A percentile compares a stretch with the other conserved stretches of the same genome.
phyloP scores from a whole-genome alignment of 2,329 filamentous ascomycete species.

The Diaporthe citrichinensis region DNA sequence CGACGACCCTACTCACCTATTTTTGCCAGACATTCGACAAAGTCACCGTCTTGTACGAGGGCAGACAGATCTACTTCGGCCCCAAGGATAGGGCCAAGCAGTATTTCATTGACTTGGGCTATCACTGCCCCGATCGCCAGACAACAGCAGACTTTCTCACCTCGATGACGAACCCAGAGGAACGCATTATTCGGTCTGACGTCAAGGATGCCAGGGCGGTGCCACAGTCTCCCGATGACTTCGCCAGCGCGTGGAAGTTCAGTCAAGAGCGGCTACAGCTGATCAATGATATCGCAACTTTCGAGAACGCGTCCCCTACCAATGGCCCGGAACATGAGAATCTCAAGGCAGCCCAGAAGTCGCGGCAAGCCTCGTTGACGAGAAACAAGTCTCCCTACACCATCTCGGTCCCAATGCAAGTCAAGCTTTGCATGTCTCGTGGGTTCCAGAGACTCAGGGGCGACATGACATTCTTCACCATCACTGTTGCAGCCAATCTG shows the following conservation, averaged over 20 bases:
- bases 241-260: slow-evolving; percentile 70
- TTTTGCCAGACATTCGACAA: slow-evolving; percentile 63
- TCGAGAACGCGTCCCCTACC: slow-evolving; percentile 67
- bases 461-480: slow-evolving; percentile 81
- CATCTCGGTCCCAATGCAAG: slow-evolving; percentile 81
- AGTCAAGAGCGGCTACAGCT: slow-evolving; percentile 65
- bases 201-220: slow-evolving; percentile 64
- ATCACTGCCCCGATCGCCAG: slow-evolving; percentile 75
- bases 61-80: slow-evolving; percentile 75
- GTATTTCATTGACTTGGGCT: slow-evolving; percentile 78
- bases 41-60: slow-evolving; percentile 70
- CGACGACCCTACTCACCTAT: not conserved
- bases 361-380: slow-evolving; percentile 40
- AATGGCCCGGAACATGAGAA: slow-evolving; percentile 68
- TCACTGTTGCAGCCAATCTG: slow-evolving; percentile 78
- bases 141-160: slow-evolving; percentile 81
- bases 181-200: slow-evolving; percentile 69
- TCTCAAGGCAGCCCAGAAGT: slow-evolving; percentile 64
- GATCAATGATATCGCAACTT: slow-evolving; percentile 68
- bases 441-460: slow-evolving; percentile 83
- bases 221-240: slow-evolving; percentile 73
- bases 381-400: slow-evolving; percentile 84
- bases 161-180: slow-evolving; percentile 73
- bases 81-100: slow-evolving; percentile 70
- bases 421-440: slow-evolving; percentile 84